Base-by-base conservation (phyloP, 2,329 filamentous ascomycete genomes). In the Venturia carpophila region DNA sequence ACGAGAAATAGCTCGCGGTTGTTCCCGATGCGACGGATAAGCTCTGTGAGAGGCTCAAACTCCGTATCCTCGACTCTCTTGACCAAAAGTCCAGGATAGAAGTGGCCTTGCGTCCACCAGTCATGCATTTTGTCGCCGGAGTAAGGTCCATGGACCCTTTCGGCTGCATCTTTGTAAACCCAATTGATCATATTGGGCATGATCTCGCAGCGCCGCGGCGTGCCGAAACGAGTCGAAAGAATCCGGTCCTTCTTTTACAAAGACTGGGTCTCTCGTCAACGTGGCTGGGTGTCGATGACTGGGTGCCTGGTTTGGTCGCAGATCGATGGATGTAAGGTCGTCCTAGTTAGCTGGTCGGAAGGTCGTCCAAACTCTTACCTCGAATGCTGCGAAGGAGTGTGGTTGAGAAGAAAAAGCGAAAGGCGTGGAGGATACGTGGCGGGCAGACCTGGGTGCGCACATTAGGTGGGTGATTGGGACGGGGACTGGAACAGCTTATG, bases 151-250 rank as follows among this genome's bases (percentile, higher is more conserved):
- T 97, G 94, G 5, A 91, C 88, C 68, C 91, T 89, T 27, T 92
- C 92, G 73, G 95, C 91, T 4, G 94, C 93, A 73, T 99, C 94
- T 63, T 94, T 87, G 74, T 99, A 99, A 21, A 97, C 93, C 94
- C 94, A 99, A 71, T 92, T 84, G 91, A 99, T 99, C 17, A 94
- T 84, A 75, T 99, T 94, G 2, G 94, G 94, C 94, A 99, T 97
- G 5, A 99, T 34, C 3, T 34, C 93, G 17, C 21, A 5, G 1
- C 21, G 13, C 3, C 10, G 10, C 47, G 21, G 2, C 10, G 6
- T 27, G 11, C 47, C 27, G 21, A 21, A 13, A 11, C 15, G 13
- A 15, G 27, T 15, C 9, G 21, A 41, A 41, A 11, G 39, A 5
- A 41, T 41, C 9, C 39, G 39, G 39, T 41, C 15, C 39, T 9